phyloP scores from a whole-genome alignment of 257 asterid genomes.

The Forsythia viridissima region DNA sequence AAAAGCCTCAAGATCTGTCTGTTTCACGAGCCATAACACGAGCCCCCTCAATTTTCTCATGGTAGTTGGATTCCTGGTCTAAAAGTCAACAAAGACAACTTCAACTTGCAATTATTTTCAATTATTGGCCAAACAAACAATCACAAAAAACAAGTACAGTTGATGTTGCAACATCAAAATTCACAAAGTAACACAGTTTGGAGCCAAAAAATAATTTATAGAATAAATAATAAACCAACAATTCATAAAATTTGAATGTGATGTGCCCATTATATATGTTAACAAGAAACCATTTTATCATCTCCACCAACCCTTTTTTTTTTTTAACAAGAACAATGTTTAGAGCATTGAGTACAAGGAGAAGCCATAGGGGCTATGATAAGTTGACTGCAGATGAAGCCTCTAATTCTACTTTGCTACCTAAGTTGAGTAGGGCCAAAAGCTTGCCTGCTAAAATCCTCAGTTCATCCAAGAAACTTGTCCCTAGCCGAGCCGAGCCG shows the following conservation, averaged over 20 bases:
- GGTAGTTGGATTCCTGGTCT: slow-evolving; percentile 17
- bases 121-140: neutral
- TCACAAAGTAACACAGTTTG: neutral
- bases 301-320: slow-evolving; percentile 2
- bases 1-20: no score
- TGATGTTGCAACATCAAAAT: neutral
- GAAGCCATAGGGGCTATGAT: slow-evolving; percentile 45
- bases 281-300: neutral
- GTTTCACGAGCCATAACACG: neutral
- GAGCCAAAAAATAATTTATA: no score
- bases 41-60: neutral
- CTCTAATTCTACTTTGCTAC: slow-evolving; percentile 3
- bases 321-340: slow-evolving; percentile 42
- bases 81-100: slow-evolving; percentile 27
- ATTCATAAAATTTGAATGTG: no score
- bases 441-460: slow-evolving; percentile 47
- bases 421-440: slow-evolving; percentile 44
- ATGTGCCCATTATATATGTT: no score
- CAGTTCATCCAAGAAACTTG: slow-evolving; percentile 17
- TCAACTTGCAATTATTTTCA: slow-evolving; percentile 4
- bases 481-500: neutral
- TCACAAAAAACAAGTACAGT: neutral
- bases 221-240: no score
- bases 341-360: slow-evolving; percentile 54
- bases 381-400: slow-evolving; percentile 30